Percentiles rank a stretch among this genome's conserved stretches.
Evolutionary conservation across 768 basidiomycete genomes (phyloP).

Genomic region (Kwoniella shandongensis): DNA sequence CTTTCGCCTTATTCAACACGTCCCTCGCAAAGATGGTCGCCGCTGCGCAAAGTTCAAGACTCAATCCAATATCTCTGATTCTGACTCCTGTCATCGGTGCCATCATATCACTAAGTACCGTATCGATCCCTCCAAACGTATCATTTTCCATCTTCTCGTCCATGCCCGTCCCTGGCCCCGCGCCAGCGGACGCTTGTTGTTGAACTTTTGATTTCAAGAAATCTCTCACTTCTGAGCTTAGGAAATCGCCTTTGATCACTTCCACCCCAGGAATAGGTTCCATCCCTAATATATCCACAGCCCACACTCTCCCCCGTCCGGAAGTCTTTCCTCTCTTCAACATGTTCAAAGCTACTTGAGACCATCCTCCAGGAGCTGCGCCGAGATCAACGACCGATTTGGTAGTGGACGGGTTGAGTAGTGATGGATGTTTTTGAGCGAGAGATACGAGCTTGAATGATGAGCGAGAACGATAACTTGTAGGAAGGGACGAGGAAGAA

Average conservation of each 20-base stretch:
- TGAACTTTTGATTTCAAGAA: conserved; percentile 39
- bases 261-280: conserved; percentile 70
- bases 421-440: conserved; percentile 60
- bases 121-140: conserved; percentile 59
- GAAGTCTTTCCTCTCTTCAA: not conserved
- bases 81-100: conserved; percentile 74
- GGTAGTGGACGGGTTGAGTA: conserved; percentile 64
- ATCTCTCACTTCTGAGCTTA: conserved; percentile 54
- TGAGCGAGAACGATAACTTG: conserved; percentile 73
- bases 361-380: conserved; percentile 92
- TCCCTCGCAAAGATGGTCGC: conserved; percentile 68
- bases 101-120: conserved; percentile 89
- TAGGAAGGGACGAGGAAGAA: not conserved
- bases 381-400: conserved; percentile 78
- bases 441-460: conserved; percentile 91
- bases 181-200: too few species aligned
- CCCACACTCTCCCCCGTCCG: conserved; percentile 60
- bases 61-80: conserved; percentile 65
- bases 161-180: conserved; percentile 32
- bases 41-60: conserved; percentile 70
- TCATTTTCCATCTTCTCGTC: not conserved
- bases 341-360: conserved; percentile 63
- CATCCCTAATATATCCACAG: conserved; percentile 77
- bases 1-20: conserved; percentile 58
- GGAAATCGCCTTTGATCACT: conserved; percentile 75